These are phyloP conservation scores for Lactarius trivialis DNA, from an alignment of 768 basidiomycete species.

Conservation along the genomic window DNA sequence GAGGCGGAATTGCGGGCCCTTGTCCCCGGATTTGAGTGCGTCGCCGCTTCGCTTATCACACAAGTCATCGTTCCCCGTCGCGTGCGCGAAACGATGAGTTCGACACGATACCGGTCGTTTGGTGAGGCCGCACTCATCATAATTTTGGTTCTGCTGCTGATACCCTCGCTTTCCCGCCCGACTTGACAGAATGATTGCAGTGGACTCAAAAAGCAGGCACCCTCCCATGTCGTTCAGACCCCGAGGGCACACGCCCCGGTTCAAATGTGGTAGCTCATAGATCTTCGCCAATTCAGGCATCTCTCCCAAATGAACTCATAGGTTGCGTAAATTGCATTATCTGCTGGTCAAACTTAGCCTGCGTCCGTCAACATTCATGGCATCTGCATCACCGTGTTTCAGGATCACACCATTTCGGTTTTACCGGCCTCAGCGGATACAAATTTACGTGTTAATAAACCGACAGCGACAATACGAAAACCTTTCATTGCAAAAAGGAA, in stretches of 20 bases:
- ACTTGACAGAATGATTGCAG: neutral
- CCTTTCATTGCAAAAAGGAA: neutral
- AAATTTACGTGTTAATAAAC: neutral
- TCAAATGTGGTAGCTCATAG: neutral
- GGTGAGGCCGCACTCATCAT: neutral
- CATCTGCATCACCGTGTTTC: neutral
- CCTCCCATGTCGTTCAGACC: neutral
- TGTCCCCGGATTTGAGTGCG: neutral
- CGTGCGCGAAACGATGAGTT: neutral
- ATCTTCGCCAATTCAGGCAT: neutral
- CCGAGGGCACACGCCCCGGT: neutral
- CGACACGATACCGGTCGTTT: slow-evolving; percentile 3
- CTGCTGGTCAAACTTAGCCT: neutral
- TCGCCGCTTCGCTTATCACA: neutral
- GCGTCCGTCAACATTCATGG: neutral
- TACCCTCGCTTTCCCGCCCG: neutral
- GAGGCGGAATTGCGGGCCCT: slow-evolving; percentile 3
- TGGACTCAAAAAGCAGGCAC: neutral
- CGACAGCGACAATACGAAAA: neutral
- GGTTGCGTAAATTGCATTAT: neutral
- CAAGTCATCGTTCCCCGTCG: neutral
- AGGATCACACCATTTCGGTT: neutral
- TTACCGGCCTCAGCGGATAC: neutral
- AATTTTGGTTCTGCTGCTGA: neutral
- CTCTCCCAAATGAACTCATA: neutral